Percentiles rank a stretch among this genome's conserved stretches.
Evolutionary conservation across 2,329 filamentous ascomycete species (phyloP).

Genomic region (Metarhizium brunneum): DNA sequence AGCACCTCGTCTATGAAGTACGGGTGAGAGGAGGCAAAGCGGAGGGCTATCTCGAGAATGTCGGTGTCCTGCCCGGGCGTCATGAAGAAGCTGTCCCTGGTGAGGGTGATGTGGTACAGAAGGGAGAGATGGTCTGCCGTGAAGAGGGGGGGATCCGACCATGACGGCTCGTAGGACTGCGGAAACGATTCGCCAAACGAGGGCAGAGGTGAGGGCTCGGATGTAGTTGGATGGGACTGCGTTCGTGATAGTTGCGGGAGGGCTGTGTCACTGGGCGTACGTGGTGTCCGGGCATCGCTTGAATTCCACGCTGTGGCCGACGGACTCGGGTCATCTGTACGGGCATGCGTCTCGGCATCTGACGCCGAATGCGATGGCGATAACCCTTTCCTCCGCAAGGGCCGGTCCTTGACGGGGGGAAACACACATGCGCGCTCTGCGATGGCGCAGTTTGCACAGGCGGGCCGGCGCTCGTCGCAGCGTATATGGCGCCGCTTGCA

Average conservation of each 20-base stretch:
- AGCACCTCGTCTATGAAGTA: conserved; percentile 39
- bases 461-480: conserved; percentile 32
- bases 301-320: neutral
- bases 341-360: too few species aligned
- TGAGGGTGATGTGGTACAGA: conserved; percentile 25
- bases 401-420: conserved; percentile 9
- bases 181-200: conserved; percentile 7
- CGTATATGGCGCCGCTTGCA: conserved; percentile 32
- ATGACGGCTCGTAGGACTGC: neutral
- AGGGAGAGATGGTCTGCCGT: conserved; percentile 30
- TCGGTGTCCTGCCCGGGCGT: conserved; percentile 11
- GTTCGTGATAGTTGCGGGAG: neutral
- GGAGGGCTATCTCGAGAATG: conserved; percentile 22
- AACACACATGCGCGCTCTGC: conserved; percentile 28
- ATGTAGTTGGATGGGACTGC: neutral
- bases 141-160: conserved; percentile 12
- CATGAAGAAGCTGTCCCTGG: conserved; percentile 14
- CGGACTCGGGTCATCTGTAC: neutral
- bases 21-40: conserved; percentile 23
- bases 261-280: neutral
- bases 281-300: neutral
- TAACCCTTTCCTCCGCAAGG: neutral
- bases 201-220: neutral
- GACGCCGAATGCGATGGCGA: neutral
- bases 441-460: conserved; percentile 30